Conservation (phyloP, 345 rosid species). For the Aurinia saxatilis region DNA sequence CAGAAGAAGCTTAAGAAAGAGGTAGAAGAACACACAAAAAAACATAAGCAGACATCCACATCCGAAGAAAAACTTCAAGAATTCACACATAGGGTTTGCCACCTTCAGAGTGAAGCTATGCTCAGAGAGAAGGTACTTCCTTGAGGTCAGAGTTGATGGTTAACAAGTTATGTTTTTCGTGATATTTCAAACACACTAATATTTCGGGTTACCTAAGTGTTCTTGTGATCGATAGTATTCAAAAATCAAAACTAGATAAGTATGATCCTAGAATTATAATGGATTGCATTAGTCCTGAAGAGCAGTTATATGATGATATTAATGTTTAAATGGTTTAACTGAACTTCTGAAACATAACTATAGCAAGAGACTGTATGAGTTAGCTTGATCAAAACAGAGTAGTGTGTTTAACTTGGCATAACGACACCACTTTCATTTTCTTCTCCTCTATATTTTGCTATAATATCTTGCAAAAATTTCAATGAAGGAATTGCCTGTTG, state of each 20-base stretch:
- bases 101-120: conserved; percentile 45
- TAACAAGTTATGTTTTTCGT: not conserved
- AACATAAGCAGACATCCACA: conserved; percentile 23
- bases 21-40: conserved; percentile 38
- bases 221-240: not conserved
- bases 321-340: not conserved
- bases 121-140: conserved; percentile 55
- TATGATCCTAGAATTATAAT: not conserved
- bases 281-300: conserved; percentile 3
- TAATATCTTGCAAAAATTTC: not conserved
- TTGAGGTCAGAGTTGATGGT: conserved; percentile 1
- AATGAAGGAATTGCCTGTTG: conserved; percentile 70
- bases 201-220: not conserved
- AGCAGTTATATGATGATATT: not conserved
- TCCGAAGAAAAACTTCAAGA: conserved; percentile 64
- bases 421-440: too few species aligned
- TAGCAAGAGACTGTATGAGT: conserved; percentile 1
- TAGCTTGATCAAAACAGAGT: not conserved
- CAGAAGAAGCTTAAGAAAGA: conserved; percentile 41
- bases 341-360: not conserved
- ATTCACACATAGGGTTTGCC: conserved; percentile 40
- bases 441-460: too few species aligned
- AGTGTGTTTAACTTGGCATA: not conserved
- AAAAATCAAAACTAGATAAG: not conserved
- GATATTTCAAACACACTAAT: not conserved